Evolutionary conservation across 2,329 filamentous ascomycete genomes (phyloP), one percentile per base, ranked within the genome.

Genomic region (Pseudocercospora cruenta): DNA sequence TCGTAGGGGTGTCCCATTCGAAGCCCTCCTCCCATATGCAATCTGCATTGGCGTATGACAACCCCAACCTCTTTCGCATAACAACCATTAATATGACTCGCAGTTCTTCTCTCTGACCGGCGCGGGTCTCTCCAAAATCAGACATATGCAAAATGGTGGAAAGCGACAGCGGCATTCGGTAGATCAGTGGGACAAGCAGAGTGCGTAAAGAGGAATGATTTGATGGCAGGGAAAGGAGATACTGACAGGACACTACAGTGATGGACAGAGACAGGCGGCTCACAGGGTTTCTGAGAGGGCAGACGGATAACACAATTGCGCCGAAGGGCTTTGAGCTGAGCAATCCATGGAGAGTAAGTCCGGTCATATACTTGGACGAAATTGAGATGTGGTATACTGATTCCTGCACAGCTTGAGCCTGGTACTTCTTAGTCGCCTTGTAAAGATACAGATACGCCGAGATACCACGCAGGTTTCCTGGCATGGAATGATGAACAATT

Each of bases 341-440:
- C 84, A 89, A 88, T 79, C 85, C 86, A 69, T 90, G 88, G 88
- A 87, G 85, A 84, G 87, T 89, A 83, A 65, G 84, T 76, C 33
- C 47, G 4, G 5, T n/a, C 19, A 3, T 8, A 21, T 51, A n/a
- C 6, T 24, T 12, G 24, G 16, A 58, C 12, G 26, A 59, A 3
- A 22, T 51, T 45, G 31, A 4, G 47, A 51, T 28, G 31, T 43
- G 16, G 12, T 9, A 14, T 60, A 39, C 65, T 69, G 14, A 67
- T 43, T 14, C 7, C 54, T 31, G 7, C 24, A 10, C 36, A 68
- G 64, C 53, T 68, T 57, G 58, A 69, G 59, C 51, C 63, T 31
- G 57, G 67, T 57, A 66, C 60, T 49, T 33, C 58, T 53, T 67
- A 58, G 55, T 14, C 6, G 31, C 31, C 14, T 21, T 43, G 53